A percentile compares a stretch with the other conserved stretches of the same genome.
These are phyloP conservation scores for Heimioporus sp. DNA, from an alignment of 768 basidiomycete species.

Conservation along the genomic window DNA sequence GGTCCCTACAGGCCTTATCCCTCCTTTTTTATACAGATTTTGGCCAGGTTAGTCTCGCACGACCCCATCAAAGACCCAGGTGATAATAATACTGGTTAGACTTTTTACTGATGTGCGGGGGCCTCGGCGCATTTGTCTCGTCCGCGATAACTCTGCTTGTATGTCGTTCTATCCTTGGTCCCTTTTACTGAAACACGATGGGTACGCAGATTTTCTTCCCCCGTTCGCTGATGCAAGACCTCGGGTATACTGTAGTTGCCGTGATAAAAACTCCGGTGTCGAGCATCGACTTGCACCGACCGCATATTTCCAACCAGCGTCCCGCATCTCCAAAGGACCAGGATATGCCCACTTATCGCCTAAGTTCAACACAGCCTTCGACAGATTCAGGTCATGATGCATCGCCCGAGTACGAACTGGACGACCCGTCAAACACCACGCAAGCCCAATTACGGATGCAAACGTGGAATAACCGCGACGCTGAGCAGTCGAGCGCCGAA, in stretches of 20 bases:
- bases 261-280: constrained; percentile 30
- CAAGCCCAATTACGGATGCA: constrained; percentile 23
- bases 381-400: constrained; percentile 28
- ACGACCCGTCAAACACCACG: constrained; percentile 19
- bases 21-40: constrained; percentile 40
- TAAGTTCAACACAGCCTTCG: constrained; percentile 17
- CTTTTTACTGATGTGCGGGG: constrained; percentile 67
- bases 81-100: constrained; percentile 37
- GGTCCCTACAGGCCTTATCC: background rate
- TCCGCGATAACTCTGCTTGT: constrained; percentile 80
- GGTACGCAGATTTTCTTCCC: constrained; percentile 69
- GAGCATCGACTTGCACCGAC: constrained; percentile 17
- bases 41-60: constrained; percentile 46
- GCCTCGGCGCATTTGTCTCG: constrained; percentile 74
- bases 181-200: background rate
- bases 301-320: constrained; percentile 6
- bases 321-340: constrained; percentile 23
- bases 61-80: background rate
- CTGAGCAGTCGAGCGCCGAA: constrained; percentile 13
- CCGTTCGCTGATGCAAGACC: constrained; percentile 63
- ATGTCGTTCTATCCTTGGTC: constrained; percentile 22
- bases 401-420: constrained; percentile 41
- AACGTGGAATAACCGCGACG: constrained; percentile 16
- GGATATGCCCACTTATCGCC: constrained; percentile 22
- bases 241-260: constrained; percentile 50